phyloP scores from a whole-genome alignment of 306 rosid species.

The Acacia crassicarpa region DNA sequence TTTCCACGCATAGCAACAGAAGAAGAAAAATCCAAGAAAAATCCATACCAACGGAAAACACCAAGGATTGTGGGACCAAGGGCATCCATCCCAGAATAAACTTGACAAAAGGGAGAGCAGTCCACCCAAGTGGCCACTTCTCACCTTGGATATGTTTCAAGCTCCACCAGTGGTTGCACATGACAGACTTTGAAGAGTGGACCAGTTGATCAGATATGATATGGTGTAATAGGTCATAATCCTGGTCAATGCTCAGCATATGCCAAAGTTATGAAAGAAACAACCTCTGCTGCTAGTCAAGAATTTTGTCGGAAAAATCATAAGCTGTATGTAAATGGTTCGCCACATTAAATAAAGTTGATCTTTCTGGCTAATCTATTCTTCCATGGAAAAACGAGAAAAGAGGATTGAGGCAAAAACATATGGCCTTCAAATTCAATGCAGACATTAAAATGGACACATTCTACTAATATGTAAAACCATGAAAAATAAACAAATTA shows the following conservation, averaged over 20 bases:
- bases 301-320: background rate
- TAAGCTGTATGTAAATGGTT: no score
- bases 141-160: constrained; percentile 31
- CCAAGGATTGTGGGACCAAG: constrained; percentile 22
- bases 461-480: background rate
- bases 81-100: constrained; percentile 28
- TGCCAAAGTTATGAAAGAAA: constrained; percentile 11
- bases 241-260: constrained; percentile 22
- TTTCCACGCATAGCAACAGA: constrained; percentile 15
- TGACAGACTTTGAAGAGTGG: constrained; percentile 20
- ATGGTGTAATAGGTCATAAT: background rate
- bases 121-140: constrained; percentile 29
- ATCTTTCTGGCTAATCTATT: background rate
- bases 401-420: background rate
- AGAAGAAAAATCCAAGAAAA: no score
- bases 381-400: background rate
- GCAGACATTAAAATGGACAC: background rate
- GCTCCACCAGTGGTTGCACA: constrained; percentile 35
- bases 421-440: constrained; percentile 2
- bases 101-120: constrained; percentile 28
- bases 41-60: constrained; percentile 38
- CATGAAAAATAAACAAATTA: background rate
- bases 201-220: constrained; percentile 27
- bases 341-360: background rate
- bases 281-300: background rate